Base-by-base conservation (phyloP, 140 eudicot species). In the Flaveria floridana region DNA sequence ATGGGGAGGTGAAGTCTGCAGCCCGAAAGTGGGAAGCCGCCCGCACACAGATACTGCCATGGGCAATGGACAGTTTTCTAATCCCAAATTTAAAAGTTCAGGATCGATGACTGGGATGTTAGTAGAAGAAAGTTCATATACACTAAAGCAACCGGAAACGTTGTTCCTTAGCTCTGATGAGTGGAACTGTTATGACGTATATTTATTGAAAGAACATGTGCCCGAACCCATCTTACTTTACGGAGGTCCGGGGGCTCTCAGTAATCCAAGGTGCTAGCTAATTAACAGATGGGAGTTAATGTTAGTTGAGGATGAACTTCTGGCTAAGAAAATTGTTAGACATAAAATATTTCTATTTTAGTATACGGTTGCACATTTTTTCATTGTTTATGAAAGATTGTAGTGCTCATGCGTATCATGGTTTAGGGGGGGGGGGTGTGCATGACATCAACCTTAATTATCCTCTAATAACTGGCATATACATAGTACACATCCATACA, bases 171-270 rank as follows among this genome's bases (percentile, higher is more conserved):
- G 53, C 25, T 15, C 84, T 12, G 87, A 91, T 61, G 97, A 91
- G 65, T 84, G 85, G 65, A 50, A 73, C 10, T 91, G 97, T 23
- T 91, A 91, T 23, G 76, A 82, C 50, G 75, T 75, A 9, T 71
- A 23, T 7, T 79, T 55, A 47, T 13, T 42, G 37, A 2, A 63
- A 14, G 82, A 81, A 21, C 71, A 77, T 67, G 68, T 79, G 37
- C 75, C 46, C 2, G 96, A 89, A 47, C 96, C 96, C 16, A 84
- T 83, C 56, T 81, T 89, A 44, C 80, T 72, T 51, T 89, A 78
- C 82, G 92, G 96, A 26, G 96, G 96, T 46, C 92, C 96, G 37
- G 90, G 90, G 11, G 83, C 87, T 34, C 79, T 25, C 11, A 0
- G 1, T 57, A 88, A 67, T 68, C 64, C 63, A 8, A 23, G 30